phyloP scores from a whole-genome alignment of 371 early-diverging fungal genomes.

The Mortierella sp. region DNA sequence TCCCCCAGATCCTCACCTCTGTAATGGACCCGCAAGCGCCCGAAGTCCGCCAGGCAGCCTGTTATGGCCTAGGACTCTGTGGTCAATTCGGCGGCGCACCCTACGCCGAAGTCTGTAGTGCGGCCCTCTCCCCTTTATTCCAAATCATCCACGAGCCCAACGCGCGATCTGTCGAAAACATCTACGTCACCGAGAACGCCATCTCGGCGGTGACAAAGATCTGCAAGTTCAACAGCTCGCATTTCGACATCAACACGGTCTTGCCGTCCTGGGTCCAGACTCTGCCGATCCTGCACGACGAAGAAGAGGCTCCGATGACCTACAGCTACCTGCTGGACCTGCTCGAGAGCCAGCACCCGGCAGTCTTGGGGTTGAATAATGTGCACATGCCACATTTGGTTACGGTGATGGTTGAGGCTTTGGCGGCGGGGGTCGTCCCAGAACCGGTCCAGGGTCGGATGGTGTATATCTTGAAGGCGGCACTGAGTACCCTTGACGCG shows the following conservation, averaged over 20 bases:
- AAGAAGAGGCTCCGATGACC: conserved; percentile 83
- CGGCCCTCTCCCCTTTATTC: conserved; percentile 75
- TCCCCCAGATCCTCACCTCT: conserved; percentile 72
- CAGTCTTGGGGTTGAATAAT: conserved; percentile 73
- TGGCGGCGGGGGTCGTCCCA: conserved; percentile 74
- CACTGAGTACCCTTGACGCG: conserved; percentile 68
- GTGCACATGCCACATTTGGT: conserved; percentile 65
- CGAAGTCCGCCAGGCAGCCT: conserved; percentile 92
- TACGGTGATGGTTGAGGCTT: conserved; percentile 62
- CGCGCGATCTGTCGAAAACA: conserved; percentile 75
- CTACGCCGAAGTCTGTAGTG: conserved; percentile 76
- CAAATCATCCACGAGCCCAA: conserved; percentile 75
- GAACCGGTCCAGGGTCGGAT: conserved; percentile 61
- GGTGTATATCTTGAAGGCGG: conserved; percentile 68
- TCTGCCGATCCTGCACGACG: conserved; percentile 89
- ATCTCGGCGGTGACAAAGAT: conserved; percentile 93
- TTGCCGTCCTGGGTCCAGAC: conserved; percentile 83
- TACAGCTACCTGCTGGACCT: conserved; percentile 86
- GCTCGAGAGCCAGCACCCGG: conserved; percentile 61
- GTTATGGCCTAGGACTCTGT: conserved; percentile 91
- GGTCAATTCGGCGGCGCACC: conserved; percentile 87
- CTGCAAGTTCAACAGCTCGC: conserved; percentile 71
- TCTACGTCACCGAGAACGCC: conserved; percentile 92
- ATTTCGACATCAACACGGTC: conserved; percentile 75
- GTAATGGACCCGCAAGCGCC: conserved; percentile 67